Conservation (phyloP, 2,329 filamentous ascomycete species). For the Didymella arachidicola region DNA sequence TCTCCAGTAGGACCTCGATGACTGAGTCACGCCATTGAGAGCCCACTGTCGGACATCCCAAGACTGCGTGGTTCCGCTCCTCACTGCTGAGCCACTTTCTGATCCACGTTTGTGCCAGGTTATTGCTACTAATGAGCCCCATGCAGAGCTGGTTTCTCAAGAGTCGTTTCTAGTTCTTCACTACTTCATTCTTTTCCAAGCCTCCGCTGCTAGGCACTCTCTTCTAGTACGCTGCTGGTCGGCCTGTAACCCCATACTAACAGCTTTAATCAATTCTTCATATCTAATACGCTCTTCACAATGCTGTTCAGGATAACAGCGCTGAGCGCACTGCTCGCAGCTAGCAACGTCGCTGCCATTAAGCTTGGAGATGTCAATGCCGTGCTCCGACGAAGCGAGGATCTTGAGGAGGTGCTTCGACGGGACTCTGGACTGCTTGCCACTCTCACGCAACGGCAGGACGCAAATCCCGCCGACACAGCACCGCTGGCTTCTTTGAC, state of each 20-base stretch:
- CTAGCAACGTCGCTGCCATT: conserved; percentile 42
- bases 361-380: conserved; percentile 36
- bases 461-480: conserved; percentile 36
- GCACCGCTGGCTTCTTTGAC: conserved; percentile 44
- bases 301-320: conserved; percentile 46
- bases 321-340: conserved; percentile 44
- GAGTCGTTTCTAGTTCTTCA: conserved; percentile 35
- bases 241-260: conserved; percentile 39
- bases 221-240: conserved; percentile 48
- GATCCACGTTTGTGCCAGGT: conserved; percentile 31
- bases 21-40: conserved; percentile 44
- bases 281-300: conserved; percentile 40
- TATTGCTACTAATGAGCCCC: conserved; percentile 38
- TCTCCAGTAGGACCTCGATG: conserved; percentile 33
- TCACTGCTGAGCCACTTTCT: conserved; percentile 32
- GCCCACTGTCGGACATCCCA: conserved; percentile 27
- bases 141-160: conserved; percentile 42
- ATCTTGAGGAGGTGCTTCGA: conserved; percentile 45
- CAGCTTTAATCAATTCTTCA: conserved; percentile 46
- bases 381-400: conserved; percentile 39
- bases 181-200: conserved; percentile 37
- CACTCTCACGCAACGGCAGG: conserved; percentile 48
- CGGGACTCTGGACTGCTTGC: conserved; percentile 46
- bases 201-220: conserved; percentile 40
- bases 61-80: conserved; percentile 30